Evolutionary conservation across 1,284 basidiomycete species (phyloP).

Genomic region (Boletus chippewaensis): DNA sequence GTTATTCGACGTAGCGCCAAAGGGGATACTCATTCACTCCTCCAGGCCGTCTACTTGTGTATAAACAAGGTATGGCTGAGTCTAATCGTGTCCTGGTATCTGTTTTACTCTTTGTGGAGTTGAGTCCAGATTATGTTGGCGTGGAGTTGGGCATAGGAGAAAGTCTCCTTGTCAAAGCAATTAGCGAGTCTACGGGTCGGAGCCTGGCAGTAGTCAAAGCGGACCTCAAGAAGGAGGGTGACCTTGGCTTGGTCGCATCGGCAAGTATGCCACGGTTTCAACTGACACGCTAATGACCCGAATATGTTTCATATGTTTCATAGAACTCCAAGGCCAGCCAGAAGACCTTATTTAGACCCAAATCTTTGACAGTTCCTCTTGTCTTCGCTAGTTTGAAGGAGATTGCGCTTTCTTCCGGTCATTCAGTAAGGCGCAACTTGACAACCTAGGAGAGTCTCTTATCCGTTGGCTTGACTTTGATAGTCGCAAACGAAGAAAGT

Average conservation of each 20-base stretch:
- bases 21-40: constrained; percentile 63
- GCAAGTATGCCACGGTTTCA: constrained; percentile 33
- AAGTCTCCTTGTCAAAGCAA: constrained; percentile 90
- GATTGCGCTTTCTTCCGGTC: constrained; percentile 79
- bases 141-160: constrained; percentile 97
- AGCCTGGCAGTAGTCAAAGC: constrained; percentile 79
- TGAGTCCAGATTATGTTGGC: constrained; percentile 94
- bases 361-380: constrained; percentile 79
- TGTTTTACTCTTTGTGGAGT: constrained; percentile 37
- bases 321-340: constrained; percentile 92
- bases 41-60: constrained; percentile 92
- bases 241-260: constrained; percentile 94
- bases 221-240: constrained; percentile 91
- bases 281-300: background rate
- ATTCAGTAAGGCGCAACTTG: constrained; percentile 50
- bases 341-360: constrained; percentile 92
- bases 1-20: constrained; percentile 81
- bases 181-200: constrained; percentile 90
- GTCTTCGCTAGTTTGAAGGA: constrained; percentile 85
- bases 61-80: constrained; percentile 75
- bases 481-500: constrained; percentile 92
- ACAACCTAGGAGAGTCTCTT: background rate
- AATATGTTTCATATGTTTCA: background rate
- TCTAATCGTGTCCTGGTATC: background rate
- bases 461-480: background rate